Evolutionary conservation across 2,329 filamentous ascomycete species (phyloP).

Genomic region (Plenodomus tracheiphilus): DNA sequence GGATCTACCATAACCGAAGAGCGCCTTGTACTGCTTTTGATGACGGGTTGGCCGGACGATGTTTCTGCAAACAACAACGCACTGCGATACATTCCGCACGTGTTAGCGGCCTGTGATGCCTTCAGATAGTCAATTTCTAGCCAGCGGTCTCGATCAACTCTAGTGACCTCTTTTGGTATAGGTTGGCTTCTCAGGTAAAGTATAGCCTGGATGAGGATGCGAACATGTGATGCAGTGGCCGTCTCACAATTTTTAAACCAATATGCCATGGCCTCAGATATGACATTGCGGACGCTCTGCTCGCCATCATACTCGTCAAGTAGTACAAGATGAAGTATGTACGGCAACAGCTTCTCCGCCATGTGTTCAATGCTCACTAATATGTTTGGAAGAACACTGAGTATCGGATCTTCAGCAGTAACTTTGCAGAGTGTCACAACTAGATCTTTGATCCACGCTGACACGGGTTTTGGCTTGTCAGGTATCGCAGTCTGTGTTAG

Average conservation of each 20-base stretch:
- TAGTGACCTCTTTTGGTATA: constrained; percentile 73
- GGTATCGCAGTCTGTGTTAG: constrained; percentile 24
- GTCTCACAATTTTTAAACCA: constrained; percentile 62
- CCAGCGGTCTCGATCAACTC: constrained; percentile 80
- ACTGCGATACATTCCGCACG: constrained; percentile 84
- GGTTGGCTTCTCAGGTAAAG: constrained; percentile 86
- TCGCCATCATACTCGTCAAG: constrained; percentile 67
- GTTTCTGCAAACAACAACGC: constrained; percentile 84
- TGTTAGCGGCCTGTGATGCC: constrained; percentile 71
- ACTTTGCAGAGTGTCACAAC: constrained; percentile 57
- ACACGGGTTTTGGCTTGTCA: constrained; percentile 19
- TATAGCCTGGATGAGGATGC: constrained; percentile 75
- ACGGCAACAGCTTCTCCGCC: constrained; percentile 76
- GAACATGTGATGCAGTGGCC: constrained; percentile 63
- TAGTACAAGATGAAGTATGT: constrained; percentile 81
- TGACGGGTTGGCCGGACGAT: constrained; percentile 56
- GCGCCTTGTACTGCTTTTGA: constrained; percentile 62
- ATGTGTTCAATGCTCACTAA: constrained; percentile 69
- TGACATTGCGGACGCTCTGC: constrained; percentile 55
- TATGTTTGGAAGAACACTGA: constrained; percentile 69
- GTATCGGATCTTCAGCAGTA: constrained; percentile 65
- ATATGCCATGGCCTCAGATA: constrained; percentile 68
- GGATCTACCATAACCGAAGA: constrained; percentile 59
- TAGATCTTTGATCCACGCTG: constrained; percentile 65
- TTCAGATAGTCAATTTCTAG: constrained; percentile 77